Conservation (phyloP, 805 yeast species). For the Metschnikowia anglica region DNA sequence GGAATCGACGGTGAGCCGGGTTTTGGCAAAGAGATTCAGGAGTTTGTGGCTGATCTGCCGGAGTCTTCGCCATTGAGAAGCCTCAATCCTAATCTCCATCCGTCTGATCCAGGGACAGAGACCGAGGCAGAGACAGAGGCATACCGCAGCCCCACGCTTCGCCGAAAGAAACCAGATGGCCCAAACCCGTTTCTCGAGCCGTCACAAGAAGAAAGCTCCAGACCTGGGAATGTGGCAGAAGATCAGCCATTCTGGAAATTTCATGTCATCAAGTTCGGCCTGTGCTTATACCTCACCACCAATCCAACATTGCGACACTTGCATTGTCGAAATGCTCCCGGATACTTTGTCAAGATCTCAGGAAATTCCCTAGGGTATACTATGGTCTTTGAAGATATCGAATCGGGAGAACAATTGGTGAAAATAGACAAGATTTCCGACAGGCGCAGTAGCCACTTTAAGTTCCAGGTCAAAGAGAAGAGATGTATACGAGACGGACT, state of each 20-base stretch:
- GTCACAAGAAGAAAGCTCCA: neutral
- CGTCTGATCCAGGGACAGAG: neutral
- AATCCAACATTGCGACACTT: slow-evolving; percentile 63
- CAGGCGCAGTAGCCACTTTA: slow-evolving; percentile 4
- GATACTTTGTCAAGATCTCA: slow-evolving; percentile 45
- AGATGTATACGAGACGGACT: slow-evolving; percentile 10
- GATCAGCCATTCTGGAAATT: slow-evolving; percentile 55
- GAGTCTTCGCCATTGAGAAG: neutral
- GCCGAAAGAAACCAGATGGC: slow-evolving; percentile 13
- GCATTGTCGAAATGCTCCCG: slow-evolving; percentile 60
- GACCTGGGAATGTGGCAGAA: neutral
- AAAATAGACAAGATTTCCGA: slow-evolving; percentile 8
- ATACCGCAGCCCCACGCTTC: slow-evolving; percentile 2
- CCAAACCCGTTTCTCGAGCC: slow-evolving; percentile 12
- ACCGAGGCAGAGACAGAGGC: too few relatives aligned
- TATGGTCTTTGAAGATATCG: slow-evolving; percentile 19
- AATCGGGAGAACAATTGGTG: slow-evolving; percentile 16
- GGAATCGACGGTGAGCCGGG: neutral
- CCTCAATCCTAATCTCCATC: slow-evolving; percentile 2
- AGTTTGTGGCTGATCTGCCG: neutral
- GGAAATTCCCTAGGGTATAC: slow-evolving; percentile 6
- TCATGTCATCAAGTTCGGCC: slow-evolving; percentile 55
- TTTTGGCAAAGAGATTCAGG: neutral
- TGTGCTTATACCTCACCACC: slow-evolving; percentile 60
- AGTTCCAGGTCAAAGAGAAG: slow-evolving; percentile 5